Evolutionary conservation across 2,329 filamentous ascomycete species (phyloP).

Genomic region (Raffaelea arxii): DNA sequence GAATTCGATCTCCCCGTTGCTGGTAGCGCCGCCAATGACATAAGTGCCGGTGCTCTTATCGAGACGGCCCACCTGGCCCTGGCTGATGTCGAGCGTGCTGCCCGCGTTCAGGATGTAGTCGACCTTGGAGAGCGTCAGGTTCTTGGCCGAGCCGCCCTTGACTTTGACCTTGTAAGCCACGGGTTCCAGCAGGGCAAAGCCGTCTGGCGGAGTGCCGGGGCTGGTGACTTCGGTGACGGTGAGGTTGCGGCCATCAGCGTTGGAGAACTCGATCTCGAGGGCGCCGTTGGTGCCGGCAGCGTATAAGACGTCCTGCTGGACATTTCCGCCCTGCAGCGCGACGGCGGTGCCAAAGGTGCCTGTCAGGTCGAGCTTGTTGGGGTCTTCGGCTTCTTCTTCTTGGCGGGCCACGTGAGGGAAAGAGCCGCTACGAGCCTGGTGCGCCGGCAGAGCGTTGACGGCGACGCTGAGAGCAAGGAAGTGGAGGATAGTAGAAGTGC

Average conservation of each 20-base stretch:
- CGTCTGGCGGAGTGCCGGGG: not conserved
- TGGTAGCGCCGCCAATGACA: not conserved
- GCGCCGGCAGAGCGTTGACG: not conserved
- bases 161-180: not conserved
- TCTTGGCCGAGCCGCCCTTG: not conserved
- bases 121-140: not conserved
- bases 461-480: not conserved
- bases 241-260: not conserved
- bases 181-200: not conserved
- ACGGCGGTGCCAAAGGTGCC: not conserved
- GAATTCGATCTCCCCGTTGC: not conserved
- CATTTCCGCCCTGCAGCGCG: not conserved
- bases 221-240: not conserved
- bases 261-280: not conserved
- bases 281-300: not conserved
- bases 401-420: not conserved
- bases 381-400: not conserved
- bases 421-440: not conserved
- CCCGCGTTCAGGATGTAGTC: not conserved
- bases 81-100: not conserved
- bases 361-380: not conserved
- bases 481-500: not conserved
- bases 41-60: not conserved
- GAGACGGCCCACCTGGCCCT: not conserved
- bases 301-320: not conserved